Base-by-base conservation (phyloP, 2,329 filamentous ascomycete genomes). In the Aspergillus floridensis region DNA sequence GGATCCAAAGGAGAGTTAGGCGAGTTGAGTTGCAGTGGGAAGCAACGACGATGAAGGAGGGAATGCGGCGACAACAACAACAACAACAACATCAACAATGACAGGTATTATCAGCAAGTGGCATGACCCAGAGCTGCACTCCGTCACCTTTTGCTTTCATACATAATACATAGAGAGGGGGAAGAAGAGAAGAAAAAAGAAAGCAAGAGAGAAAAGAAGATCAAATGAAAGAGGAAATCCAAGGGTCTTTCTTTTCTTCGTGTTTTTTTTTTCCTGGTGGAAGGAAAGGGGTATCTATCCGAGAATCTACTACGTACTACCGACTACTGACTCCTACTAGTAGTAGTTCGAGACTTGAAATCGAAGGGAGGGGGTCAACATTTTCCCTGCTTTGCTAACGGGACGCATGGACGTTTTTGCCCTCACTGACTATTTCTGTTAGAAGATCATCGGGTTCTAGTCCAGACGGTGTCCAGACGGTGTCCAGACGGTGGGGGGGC, bases 401-500 rank as follows among this genome's bases (percentile, higher is more conserved):
- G 57, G 57, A 59, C 35, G 52, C 57, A 44, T 59, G 53, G 57
- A 56, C 52, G 52, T 59, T 59, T 59, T 58, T 44, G 14, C n/a
- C 38, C 16, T 44, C 38, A n/a, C 38, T 44, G 14, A 44, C 38
- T 44, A 44, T 44, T 44, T 44, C 8, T 59, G 46, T 48, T 54
- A 24, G 52, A 46, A 49, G 52, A 59, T 59, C 57, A 55, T 59
- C 52, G 22, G 57, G 57, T 32, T 59, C 47, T 59, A 59, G 57
- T 59, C 57, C 50, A n/a, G 54, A 11, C 35, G 21, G 46, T 53
- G 24, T 26, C 26, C 26, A 26, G 26, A 7, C 26, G 5, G 46
- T 53, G 24, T 29, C 26, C 26, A 29, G 26, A 29, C 26, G 26
- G 26, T 16, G 38, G 38, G 16, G 38, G 14, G 38, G 38, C 14